A percentile compares a stretch with the other conserved stretches of the same genome.
Conservation (phyloP, 805 yeast genomes). For the Schwanniomyces polymorphus region DNA sequence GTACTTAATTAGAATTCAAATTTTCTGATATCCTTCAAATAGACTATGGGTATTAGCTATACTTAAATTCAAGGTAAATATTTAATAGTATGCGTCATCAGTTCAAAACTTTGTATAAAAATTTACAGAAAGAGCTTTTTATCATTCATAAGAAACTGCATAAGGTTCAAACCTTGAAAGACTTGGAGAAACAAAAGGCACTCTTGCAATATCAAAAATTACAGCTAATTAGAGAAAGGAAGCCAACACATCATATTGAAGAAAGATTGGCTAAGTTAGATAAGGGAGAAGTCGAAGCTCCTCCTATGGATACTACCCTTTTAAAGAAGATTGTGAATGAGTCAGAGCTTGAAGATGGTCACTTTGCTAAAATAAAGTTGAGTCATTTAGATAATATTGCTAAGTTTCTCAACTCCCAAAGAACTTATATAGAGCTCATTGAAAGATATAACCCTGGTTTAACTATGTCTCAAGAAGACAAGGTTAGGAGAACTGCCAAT, state of each 20-base stretch:
- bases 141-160: slow-evolving; percentile 34
- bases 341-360: slow-evolving; percentile 5
- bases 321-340: slow-evolving; percentile 7
- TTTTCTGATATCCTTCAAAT: no score
- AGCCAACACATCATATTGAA: slow-evolving; percentile 35
- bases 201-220: slow-evolving; percentile 49
- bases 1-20: no score
- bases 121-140: slow-evolving; percentile 40
- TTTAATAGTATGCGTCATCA: not conserved
- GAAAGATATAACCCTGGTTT: slow-evolving; percentile 88
- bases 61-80: not conserved
- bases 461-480: slow-evolving; percentile 73
- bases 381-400: slow-evolving; percentile 59
- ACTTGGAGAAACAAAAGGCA: slow-evolving; percentile 45
- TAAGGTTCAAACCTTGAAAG: slow-evolving; percentile 38
- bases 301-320: slow-evolving; percentile 5
- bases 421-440: slow-evolving; percentile 72
- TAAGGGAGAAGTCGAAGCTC: slow-evolving; percentile 3
- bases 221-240: slow-evolving; percentile 38
- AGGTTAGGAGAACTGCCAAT: slow-evolving; percentile 76
- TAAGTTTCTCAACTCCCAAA: slow-evolving; percentile 66
- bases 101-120: slow-evolving; percentile 14
- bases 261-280: slow-evolving; percentile 22
- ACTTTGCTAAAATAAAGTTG: slow-evolving; percentile 7
- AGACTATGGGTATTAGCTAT: no score